phyloP scores from a whole-genome alignment of 306 rosid species.

The Acacia melanoxylon region DNA sequence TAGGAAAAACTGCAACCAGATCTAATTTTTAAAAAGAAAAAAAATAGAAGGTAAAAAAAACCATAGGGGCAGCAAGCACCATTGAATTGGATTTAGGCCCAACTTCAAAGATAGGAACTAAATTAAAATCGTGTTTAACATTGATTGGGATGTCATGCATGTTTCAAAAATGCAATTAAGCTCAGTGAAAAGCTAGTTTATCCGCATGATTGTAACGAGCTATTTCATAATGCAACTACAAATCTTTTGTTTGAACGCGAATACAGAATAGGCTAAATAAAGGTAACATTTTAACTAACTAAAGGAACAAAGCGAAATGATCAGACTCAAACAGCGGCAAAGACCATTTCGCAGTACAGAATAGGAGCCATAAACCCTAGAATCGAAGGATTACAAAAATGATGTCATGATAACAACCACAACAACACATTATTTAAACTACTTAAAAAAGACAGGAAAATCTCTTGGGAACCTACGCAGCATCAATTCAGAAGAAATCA shows the following conservation, averaged over 20 bases:
- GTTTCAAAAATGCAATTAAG: neutral
- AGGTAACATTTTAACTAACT: neutral
- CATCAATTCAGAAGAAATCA: too few species aligned
- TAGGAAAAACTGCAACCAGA: neutral
- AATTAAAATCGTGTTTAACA: neutral
- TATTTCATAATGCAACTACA: neutral
- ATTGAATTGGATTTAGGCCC: neutral
- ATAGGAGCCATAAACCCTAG: neutral
- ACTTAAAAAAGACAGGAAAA: neutral
- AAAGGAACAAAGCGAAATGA: neutral
- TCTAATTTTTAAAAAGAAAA: neutral
- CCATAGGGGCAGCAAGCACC: neutral
- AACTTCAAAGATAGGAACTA: neutral
- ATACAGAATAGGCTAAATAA: neutral
- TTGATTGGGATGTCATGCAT: neutral
- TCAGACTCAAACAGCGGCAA: neutral
- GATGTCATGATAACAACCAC: neutral
- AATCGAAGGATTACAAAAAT: neutral
- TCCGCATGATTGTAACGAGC: neutral
- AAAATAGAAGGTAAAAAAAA: too few species aligned
- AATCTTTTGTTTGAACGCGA: neutral
- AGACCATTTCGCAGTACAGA: neutral
- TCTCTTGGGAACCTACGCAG: neutral
- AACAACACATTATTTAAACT: neutral
- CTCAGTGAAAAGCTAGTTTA: neutral